Conservation (phyloP, 2,329 filamentous ascomycete genomes). For the Diplodia intermedia region DNA sequence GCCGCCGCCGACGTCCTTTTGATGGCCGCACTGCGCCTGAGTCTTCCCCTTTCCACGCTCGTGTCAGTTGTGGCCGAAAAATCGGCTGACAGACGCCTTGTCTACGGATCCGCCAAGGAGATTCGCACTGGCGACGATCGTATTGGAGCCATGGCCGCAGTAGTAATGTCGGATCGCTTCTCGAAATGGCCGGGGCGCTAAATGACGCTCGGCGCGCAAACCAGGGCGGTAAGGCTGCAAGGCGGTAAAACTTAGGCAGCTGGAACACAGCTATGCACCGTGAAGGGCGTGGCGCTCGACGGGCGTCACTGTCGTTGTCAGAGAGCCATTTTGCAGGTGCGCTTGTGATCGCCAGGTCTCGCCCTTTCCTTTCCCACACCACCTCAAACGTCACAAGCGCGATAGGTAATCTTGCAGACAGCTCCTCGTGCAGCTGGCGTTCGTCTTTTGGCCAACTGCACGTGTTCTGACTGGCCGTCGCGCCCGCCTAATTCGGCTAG, state of each 20-base stretch:
- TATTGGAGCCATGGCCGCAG: constrained; percentile 26
- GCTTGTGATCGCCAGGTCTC: constrained; percentile 14
- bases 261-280: not conserved
- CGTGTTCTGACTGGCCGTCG: constrained; percentile 30
- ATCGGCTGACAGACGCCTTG: not conserved
- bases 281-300: constrained; percentile 1
- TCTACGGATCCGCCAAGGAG: constrained; percentile 17
- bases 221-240: constrained; percentile 11
- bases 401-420: constrained; percentile 22
- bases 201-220: constrained; percentile 16
- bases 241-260: constrained; percentile 17
- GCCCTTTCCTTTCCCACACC: constrained; percentile 5
- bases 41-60: constrained; percentile 22
- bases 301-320: constrained; percentile 6
- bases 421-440: constrained; percentile 14
- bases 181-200: constrained; percentile 8
- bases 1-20: not conserved
- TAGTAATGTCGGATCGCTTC: constrained; percentile 28
- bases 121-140: constrained; percentile 28
- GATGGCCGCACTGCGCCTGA: constrained; percentile 4
- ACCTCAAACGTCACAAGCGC: constrained; percentile 4
- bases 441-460: constrained; percentile 12
- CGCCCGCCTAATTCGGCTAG: constrained; percentile 23
- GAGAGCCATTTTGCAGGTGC: constrained; percentile 16
- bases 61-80: not conserved